Conservation (phyloP, 805 yeast genomes). For the Zygosaccharomyces siamensis region DNA sequence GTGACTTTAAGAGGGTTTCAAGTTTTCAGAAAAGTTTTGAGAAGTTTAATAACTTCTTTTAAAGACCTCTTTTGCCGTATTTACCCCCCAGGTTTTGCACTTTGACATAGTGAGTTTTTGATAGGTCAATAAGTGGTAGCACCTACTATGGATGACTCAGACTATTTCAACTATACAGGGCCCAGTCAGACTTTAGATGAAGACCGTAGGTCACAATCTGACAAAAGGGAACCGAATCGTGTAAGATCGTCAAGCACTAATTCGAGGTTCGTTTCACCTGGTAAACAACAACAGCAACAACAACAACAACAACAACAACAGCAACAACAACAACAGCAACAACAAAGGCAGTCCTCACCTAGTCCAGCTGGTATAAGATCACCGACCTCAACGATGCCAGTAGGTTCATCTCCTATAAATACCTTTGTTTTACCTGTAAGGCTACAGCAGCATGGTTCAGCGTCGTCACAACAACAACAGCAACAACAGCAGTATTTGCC, state of each 20-base stretch:
- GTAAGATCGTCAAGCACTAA: conserved; percentile 13
- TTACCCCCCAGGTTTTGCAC: neutral
- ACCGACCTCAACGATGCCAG: conserved; percentile 10
- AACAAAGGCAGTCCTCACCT: neutral
- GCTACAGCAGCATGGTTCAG: conserved; percentile 4
- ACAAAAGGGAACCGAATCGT: conserved; percentile 9
- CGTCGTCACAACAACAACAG: conserved; percentile 1
- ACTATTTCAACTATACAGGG: conserved; percentile 11
- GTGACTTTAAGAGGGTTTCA: neutral
- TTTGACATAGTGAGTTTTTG: neutral
- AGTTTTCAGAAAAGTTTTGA: neutral
- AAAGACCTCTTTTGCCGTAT: neutral
- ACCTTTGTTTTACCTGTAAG: conserved; percentile 12
- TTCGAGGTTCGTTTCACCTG: conserved; percentile 8
- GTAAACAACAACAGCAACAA: conserved; percentile 2
- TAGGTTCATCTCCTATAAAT: conserved; percentile 9
- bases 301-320: neutral
- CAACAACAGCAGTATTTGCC: conserved; percentile 9
- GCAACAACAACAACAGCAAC: neutral
- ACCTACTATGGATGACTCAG: conserved; percentile 12
- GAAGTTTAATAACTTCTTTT: neutral
- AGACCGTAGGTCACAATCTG: conserved; percentile 6
- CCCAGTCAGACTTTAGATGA: conserved; percentile 6
- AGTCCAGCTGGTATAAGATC: conserved; percentile 7
- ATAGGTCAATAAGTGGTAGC: neutral